Base-by-base conservation (phyloP, 2,329 filamentous ascomycete genomes). In the Colletotrichum zoysiae region DNA sequence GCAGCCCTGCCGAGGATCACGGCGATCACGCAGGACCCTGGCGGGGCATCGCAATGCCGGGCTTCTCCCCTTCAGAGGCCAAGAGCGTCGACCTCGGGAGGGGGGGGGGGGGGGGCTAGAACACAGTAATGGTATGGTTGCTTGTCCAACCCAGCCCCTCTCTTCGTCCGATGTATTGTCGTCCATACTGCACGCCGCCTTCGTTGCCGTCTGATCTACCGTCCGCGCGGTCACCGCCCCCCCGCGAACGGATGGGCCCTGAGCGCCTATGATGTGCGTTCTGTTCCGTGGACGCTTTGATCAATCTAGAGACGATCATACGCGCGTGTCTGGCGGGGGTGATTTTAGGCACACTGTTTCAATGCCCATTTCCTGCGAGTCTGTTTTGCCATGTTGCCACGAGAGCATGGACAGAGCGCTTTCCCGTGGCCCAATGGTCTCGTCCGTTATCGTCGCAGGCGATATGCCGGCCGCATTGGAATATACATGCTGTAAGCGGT, bases 291-390 rank as follows among this genome's bases (percentile, higher is more conserved):
- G 30, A 23, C 46, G 63, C 64, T 51, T 61, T 57, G 63, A 38
- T 42, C 63, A 30, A 42, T n/a, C 26, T 9, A n/a, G 11, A 9
- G 66, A 20, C 48, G 66, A 68, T 68, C 59, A 58, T 14, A 68
- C 66, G 18, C 51, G 42, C 26, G 4, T n/a, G 51, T 6, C 12
- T 35, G 16, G 26, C 51, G 18, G 51, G 26, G 51, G 18, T 4
- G 42, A 7, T 16, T 11, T 20, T 55, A 14, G 51, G 51, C 7
- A n/a, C 44, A 5, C 6, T 46, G 2, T 8, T 26, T 8, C 5
- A 1, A 18, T 5, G 6, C 5, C 51, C 2, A 55, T 7, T 7
- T 35, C 1, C 51, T n/a, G 51, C 51, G 18, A 18, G 50, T 23
- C 6, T 53, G 9, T 9, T 0, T 23, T 30, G 14, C 18, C 26